Percentiles rank a stretch among this genome's conserved stretches.
Evolutionary conservation across 108 stramenopile species (phyloP).

Genomic region (Nannochloropsis salina): DNA sequence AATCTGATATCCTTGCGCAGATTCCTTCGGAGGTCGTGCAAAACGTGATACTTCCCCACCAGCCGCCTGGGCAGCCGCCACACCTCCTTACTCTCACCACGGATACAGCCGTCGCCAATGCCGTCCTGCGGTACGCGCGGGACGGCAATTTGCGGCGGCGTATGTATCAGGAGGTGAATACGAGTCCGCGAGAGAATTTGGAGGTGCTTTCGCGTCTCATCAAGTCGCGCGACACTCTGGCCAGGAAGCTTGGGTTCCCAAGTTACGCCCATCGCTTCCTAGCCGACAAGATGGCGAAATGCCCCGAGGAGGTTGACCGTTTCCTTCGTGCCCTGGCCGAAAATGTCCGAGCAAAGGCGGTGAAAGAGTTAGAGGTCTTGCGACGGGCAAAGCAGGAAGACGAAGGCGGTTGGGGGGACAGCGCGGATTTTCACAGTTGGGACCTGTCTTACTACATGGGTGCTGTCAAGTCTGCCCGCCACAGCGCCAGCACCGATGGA

Average conservation of each 20-base stretch:
- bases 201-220: conserved; percentile 1
- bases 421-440: conserved; percentile 24
- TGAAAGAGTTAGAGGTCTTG: conserved; percentile 21
- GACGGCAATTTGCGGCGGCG: neutral
- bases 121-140: conserved; percentile 12
- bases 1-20: neutral
- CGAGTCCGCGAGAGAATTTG: neutral
- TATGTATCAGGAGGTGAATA: conserved; percentile 13
- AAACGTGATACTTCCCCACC: conserved; percentile 26
- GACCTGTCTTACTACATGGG: conserved; percentile 43
- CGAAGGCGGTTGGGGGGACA: conserved; percentile 26
- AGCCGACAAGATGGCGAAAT: conserved; percentile 36
- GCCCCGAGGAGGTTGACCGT: conserved; percentile 29
- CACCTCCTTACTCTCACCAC: conserved; percentile 35
- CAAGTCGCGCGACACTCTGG: neutral
- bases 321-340: conserved; percentile 29
- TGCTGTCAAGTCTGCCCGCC: conserved; percentile 26
- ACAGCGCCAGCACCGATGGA: conserved; percentile 18
- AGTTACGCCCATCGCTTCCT: conserved; percentile 32
- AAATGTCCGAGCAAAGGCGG: conserved; percentile 25
- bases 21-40: neutral
- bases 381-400: neutral
- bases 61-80: conserved; percentile 29
- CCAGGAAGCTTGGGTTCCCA: conserved; percentile 29
- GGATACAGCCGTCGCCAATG: conserved; percentile 26